These are phyloP conservation scores for Beta lomatogona DNA, from an alignment of 179 eudicot species.

Conservation along the genomic window DNA sequence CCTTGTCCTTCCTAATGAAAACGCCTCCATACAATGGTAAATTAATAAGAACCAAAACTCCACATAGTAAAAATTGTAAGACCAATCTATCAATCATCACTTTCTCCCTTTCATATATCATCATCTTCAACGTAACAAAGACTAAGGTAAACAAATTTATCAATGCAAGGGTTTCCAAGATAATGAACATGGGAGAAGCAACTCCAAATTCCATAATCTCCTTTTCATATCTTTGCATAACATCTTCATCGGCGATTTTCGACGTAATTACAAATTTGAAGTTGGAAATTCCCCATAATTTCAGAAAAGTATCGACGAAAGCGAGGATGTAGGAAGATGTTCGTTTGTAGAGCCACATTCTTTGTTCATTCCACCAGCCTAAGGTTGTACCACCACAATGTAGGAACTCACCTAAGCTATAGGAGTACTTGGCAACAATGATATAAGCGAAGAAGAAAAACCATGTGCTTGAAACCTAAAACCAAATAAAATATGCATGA, in stretches of 20 bases:
- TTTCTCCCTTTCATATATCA: not conserved
- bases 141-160: conserved; percentile 49
- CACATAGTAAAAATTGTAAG: conserved; percentile 55
- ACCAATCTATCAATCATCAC: conserved; percentile 20
- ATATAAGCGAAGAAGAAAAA: conserved; percentile 59
- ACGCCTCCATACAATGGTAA: conserved; percentile 60
- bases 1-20: conserved; percentile 60
- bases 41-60: conserved; percentile 49
- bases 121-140: conserved; percentile 12
- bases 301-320: conserved; percentile 41
- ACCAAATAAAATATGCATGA: not conserved
- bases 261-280: conserved; percentile 55
- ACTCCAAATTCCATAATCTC: conserved; percentile 78
- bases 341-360: conserved; percentile 88
- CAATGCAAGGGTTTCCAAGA: conserved; percentile 53
- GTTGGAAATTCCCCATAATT: conserved; percentile 41
- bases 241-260: conserved; percentile 52
- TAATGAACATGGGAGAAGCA: conserved; percentile 52
- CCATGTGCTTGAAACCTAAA: conserved; percentile 69
- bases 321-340: conserved; percentile 65
- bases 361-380: conserved; percentile 86
- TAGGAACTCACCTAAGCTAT: conserved; percentile 57
- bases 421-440: conserved; percentile 32
- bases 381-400: conserved; percentile 48
- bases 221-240: conserved; percentile 44